Evolutionary conservation across 768 basidiomycete genomes (phyloP), one percentile per base, ranked within the genome.

Genomic region (Lyophyllum decastes): DNA sequence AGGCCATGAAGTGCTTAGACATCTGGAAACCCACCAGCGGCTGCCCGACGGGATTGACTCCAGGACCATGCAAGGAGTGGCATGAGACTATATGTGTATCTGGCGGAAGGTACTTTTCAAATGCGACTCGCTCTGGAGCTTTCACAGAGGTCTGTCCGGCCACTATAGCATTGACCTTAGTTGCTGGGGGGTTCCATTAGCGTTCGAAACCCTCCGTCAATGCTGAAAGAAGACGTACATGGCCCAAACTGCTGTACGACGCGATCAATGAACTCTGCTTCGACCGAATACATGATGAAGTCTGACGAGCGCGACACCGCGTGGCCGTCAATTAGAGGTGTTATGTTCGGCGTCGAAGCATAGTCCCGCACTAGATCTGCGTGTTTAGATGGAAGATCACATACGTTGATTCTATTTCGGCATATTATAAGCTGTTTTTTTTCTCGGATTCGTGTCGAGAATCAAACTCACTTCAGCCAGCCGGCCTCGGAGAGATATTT

Each of bases 131-230:
- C 70, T 99, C 97, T 0, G 97, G 97, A 0, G 94, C 92, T 70
- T 99, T 99, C 44, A 98, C 95, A 1, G 93, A 95, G 0, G 96
- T 99, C 71, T 99, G 96, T 1, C 96, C 97, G 0, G 94, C 86
- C 25, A 99, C 95, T 44, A 96, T 85, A 1, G 97, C 94, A 17
- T 92, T 83, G 22, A 95, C 71, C 73, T 97, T 98, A 0, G 96
- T 98, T 12, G 95, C 95, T 94, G 55, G 38, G 11, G 55, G 55
- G n/a, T 40, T 21, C 22, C 56, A 52, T 34, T 63, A 22, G 14
- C 47, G 54, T 46, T 50, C 25, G 51, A 24, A 17, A 30, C 19
- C 35, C 34, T 21, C 35, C 46, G 33, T 55, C 30, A 27, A 5
- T 6, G 45, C 2, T 12, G 19, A 54, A 26, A 55, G 46, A 30